These are phyloP conservation scores for Trichosporon inkin DNA, from an alignment of 1,284 basidiomycete species.

Conservation along the genomic window DNA sequence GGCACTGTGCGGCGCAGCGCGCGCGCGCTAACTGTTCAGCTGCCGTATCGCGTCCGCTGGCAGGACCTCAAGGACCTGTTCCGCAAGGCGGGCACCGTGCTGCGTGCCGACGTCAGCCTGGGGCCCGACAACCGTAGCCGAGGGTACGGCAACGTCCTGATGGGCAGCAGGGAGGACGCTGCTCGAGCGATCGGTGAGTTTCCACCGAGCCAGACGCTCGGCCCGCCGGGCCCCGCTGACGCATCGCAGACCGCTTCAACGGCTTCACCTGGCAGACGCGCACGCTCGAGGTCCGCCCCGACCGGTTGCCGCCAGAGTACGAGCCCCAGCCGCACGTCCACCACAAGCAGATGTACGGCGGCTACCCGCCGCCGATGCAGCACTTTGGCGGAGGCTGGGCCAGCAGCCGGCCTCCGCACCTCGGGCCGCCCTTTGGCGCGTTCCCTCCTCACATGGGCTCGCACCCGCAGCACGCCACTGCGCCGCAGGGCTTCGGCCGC, in stretches of 20 bases:
- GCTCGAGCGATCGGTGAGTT: conserved; percentile 65
- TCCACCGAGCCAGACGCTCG: too few species aligned
- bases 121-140: conserved; percentile 87
- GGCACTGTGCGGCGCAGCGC: too few species aligned
- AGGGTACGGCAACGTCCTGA: conserved; percentile 88
- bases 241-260: conserved; percentile 61
- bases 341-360: conserved; percentile 30
- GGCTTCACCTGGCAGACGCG: conserved; percentile 88
- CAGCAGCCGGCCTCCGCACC: conserved; percentile 18
- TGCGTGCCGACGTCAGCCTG: conserved; percentile 88
- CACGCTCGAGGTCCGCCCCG: conserved; percentile 80
- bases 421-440: conserved; percentile 32
- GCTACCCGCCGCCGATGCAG: conserved; percentile 21
- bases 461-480: conserved; percentile 17
- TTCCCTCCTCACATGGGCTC: conserved; percentile 23
- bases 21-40: conserved; percentile 56
- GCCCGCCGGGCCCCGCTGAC: conserved; percentile 4
- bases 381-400: conserved; percentile 20
- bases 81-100: conserved; percentile 86
- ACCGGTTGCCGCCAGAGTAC: conserved; percentile 62
- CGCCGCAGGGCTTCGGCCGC: conserved; percentile 14
- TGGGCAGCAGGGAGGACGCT: conserved; percentile 87
- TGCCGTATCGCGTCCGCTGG: conserved; percentile 90
- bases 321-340: conserved; percentile 53
- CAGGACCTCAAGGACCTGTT: conserved; percentile 98